A percentile compares a stretch with the other conserved stretches of the same genome.
Evolutionary conservation across 169 alveolate genomes (phyloP).

Genomic region (Toxoplasma gondii): DNA sequence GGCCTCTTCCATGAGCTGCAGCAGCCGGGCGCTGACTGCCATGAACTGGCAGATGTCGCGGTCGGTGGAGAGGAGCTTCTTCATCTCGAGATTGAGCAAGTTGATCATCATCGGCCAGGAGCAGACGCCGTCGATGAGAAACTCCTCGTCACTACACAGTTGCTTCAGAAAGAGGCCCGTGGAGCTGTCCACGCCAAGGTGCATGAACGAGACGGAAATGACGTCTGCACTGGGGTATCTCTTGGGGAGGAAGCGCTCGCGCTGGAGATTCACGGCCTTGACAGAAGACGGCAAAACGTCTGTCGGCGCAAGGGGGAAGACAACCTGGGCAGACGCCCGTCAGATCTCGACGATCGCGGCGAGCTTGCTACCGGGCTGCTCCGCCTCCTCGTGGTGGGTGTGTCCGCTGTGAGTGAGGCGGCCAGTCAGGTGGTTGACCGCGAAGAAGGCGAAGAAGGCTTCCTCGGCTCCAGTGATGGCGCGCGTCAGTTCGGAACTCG

Average conservation of each 20-base stretch:
- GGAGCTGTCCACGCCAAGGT: constrained; percentile 47
- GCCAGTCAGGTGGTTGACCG: constrained; percentile 27
- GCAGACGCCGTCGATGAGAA: constrained; percentile 33
- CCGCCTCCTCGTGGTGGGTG: background rate
- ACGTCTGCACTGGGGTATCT: constrained; percentile 11
- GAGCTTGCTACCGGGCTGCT: background rate
- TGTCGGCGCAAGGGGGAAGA: constrained; percentile 6
- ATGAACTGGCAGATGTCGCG: background rate
- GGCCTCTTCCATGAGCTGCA: background rate
- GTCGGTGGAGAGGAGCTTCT: background rate
- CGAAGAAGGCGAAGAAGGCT: constrained; percentile 30
- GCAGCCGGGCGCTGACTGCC: background rate
- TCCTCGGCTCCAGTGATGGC: constrained; percentile 43
- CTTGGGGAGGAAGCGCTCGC: background rate
- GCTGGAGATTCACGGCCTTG: background rate
- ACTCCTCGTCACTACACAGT: background rate
- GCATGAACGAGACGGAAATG: constrained; percentile 43
- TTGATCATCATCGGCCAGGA: background rate
- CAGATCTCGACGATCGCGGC: constrained; percentile 43
- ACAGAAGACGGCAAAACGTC: constrained; percentile 18
- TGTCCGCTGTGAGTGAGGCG: background rate
- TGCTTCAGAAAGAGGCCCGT: constrained; percentile 35
- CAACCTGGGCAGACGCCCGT: constrained; percentile 48
- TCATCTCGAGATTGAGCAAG: background rate
- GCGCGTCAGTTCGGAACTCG: constrained; percentile 30